These are phyloP conservation scores for Hansfordia pulvinata DNA, from an alignment of 2,329 filamentous ascomycete species.

Conservation along the genomic window DNA sequence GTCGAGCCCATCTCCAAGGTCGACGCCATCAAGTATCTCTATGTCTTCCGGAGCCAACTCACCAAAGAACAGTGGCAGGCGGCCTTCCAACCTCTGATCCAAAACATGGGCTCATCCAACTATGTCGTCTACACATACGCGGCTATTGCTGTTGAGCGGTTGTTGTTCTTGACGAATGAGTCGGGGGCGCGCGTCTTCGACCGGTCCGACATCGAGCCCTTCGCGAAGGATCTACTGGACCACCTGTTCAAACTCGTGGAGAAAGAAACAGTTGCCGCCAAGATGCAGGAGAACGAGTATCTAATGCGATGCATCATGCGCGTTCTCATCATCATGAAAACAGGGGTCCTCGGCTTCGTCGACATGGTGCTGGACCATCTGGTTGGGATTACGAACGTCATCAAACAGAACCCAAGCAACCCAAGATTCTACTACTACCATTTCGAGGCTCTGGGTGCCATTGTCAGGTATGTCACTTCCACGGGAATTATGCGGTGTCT, in stretches of 20 bases:
- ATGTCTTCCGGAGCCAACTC: slow-evolving; percentile 90
- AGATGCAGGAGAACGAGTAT: slow-evolving; percentile 98
- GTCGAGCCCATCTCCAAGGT: slow-evolving; percentile 84
- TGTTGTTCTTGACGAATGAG: slow-evolving; percentile 70
- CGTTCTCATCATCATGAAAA: slow-evolving; percentile 85
- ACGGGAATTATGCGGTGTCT: slow-evolving; percentile 1
- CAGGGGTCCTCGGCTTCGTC: slow-evolving; percentile 59
- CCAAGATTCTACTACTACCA: slow-evolving; percentile 98
- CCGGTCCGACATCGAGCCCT: slow-evolving; percentile 62
- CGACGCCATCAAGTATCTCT: slow-evolving; percentile 95
- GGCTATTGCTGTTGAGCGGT: slow-evolving; percentile 89
- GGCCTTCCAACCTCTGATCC: slow-evolving; percentile 79
- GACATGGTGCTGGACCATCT: slow-evolving; percentile 75
- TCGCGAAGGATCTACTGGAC: slow-evolving; percentile 74
- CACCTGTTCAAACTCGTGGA: slow-evolving; percentile 89
- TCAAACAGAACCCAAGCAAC: slow-evolving; percentile 91
- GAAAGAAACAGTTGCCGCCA: slow-evolving; percentile 70
- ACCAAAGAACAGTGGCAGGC: slow-evolving; percentile 85
- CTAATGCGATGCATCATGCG: slow-evolving; percentile 98
- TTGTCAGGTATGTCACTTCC: slow-evolving; percentile 48
- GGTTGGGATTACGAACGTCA: slow-evolving; percentile 79
- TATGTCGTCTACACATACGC: slow-evolving; percentile 98
- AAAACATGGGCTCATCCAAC: slow-evolving; percentile 78
- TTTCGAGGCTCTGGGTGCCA: slow-evolving; percentile 84
- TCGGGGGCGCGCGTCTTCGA: slow-evolving; percentile 67